phyloP scores from a whole-genome alignment of 2,329 filamentous ascomycete genomes.

The Penicillium verrucosum region DNA sequence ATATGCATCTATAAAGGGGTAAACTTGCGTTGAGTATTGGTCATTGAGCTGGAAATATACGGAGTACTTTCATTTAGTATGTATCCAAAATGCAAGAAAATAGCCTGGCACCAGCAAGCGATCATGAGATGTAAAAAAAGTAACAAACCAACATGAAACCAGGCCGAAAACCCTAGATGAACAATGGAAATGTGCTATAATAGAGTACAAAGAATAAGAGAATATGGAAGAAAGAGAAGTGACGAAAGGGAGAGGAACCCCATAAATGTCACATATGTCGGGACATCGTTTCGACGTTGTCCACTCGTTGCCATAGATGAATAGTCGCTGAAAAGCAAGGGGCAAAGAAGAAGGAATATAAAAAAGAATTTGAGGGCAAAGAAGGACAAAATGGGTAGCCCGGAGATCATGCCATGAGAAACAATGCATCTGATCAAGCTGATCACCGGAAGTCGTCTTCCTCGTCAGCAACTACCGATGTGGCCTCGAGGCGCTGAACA shows the following conservation, averaged over 20 bases:
- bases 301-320: constrained; percentile 24
- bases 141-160: not conserved
- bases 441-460: constrained; percentile 42
- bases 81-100: not conserved
- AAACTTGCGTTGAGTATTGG: not conserved
- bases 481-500: constrained; percentile 49
- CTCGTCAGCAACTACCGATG: constrained; percentile 28
- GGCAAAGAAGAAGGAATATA: constrained; percentile 13
- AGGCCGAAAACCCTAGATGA: not conserved
- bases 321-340: constrained; percentile 25
- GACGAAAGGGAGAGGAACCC: constrained; percentile 2
- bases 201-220: constrained; percentile 7
- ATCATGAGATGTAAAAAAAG: not conserved
- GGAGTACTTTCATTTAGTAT: not conserved
- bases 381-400: constrained; percentile 1
- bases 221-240: constrained; percentile 7
- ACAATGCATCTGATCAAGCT: constrained; percentile 1
- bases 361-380: constrained; percentile 5
- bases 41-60: not conserved
- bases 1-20: not conserved
- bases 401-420: not conserved
- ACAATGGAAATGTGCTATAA: constrained; percentile 3
- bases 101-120: not conserved
- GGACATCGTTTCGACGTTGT: constrained; percentile 28
- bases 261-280: constrained; percentile 20